These are phyloP conservation scores for Russula sp. DNA, from an alignment of 768 basidiomycete genomes.

Conservation along the genomic window DNA sequence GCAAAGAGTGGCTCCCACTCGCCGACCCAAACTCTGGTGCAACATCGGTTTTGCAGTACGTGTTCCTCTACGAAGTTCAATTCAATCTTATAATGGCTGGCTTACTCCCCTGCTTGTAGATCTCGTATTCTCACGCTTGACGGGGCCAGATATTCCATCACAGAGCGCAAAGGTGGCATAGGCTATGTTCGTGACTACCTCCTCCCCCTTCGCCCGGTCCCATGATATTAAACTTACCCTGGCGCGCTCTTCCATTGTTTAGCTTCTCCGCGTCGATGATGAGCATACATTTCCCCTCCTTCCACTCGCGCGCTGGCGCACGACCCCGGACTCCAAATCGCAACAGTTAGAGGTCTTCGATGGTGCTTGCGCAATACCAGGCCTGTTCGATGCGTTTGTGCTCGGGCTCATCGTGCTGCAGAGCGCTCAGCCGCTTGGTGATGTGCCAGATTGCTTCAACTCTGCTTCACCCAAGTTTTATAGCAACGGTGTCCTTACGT, in stretches of 20 bases:
- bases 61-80: background rate
- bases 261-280: conserved; percentile 15
- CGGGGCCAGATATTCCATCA: conserved; percentile 15
- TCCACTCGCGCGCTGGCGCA: conserved; percentile 24
- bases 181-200: conserved; percentile 18
- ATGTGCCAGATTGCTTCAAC: conserved; percentile 11
- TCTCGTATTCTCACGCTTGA: conserved; percentile 20
- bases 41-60: conserved; percentile 8
- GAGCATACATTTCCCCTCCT: background rate
- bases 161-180: conserved; percentile 11
- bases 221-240: too few relatives aligned
- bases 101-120: background rate
- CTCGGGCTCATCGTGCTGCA: conserved; percentile 23
- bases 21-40: background rate
- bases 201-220: too few relatives aligned
- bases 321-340: conserved; percentile 4
- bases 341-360: conserved; percentile 22
- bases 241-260: background rate
- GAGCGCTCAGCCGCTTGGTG: conserved; percentile 23
- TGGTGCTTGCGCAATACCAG: conserved; percentile 10
- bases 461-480: conserved; percentile 13
- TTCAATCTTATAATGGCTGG: background rate
- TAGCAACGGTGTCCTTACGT: background rate
- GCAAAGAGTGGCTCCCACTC: conserved; percentile 24
- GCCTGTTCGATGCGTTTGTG: conserved; percentile 20